phyloP scores from a whole-genome alignment of 2,329 filamentous ascomycete species.

The Colletotrichum sp. region DNA sequence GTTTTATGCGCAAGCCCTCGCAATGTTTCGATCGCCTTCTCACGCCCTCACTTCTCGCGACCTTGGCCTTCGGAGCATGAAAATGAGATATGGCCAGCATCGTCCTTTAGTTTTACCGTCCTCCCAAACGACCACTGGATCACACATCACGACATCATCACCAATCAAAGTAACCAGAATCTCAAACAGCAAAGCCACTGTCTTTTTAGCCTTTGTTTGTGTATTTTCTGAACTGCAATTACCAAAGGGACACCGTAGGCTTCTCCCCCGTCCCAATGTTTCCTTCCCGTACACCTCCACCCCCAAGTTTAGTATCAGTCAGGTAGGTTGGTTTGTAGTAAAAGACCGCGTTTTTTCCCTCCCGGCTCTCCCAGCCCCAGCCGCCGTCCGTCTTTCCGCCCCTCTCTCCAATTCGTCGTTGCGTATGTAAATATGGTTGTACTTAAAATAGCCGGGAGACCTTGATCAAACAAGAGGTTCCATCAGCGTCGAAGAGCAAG shows the following conservation, averaged over 20 bases:
- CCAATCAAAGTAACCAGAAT: background rate
- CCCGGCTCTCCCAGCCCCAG: background rate
- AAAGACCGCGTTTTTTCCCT: background rate
- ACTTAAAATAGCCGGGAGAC: constrained; percentile 3
- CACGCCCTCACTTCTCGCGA: fast-evolving
- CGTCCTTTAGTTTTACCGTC: background rate
- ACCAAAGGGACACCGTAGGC: background rate
- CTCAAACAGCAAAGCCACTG: background rate
- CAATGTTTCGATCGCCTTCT: background rate
- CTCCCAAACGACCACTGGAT: background rate
- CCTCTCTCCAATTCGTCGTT: background rate
- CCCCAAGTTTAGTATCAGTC: background rate
- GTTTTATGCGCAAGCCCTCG: background rate
- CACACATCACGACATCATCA: background rate
- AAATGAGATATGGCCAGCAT: no score
- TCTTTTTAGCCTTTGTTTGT: constrained; percentile 20
- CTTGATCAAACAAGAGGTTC: background rate
- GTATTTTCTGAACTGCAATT: constrained; percentile 20
- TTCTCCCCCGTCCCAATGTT: background rate
- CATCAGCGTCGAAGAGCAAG: background rate
- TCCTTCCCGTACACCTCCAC: background rate
- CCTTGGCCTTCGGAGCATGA: background rate
- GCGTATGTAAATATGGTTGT: background rate
- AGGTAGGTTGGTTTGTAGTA: background rate
- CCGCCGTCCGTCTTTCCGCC: background rate